Percentiles rank a stretch among this genome's conserved stretches.
Conservation (phyloP, 179 eudicot genomes). For the Silene coronaria region DNA sequence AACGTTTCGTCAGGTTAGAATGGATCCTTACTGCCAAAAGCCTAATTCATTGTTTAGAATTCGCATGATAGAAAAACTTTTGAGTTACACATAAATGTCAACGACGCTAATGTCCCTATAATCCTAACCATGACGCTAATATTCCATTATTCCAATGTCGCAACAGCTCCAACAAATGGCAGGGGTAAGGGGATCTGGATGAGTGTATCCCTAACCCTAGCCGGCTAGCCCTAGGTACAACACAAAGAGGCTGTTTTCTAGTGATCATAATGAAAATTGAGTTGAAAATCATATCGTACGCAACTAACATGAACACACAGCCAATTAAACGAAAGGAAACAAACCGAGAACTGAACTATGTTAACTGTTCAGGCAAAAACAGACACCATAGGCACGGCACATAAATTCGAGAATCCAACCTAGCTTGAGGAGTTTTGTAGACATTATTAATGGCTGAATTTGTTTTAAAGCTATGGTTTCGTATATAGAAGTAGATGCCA, state of each 20-base stretch:
- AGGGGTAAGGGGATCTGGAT: neutral
- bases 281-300: too few relatives aligned
- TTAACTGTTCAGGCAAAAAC: neutral
- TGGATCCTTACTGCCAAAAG: neutral
- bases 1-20: neutral
- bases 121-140: too few relatives aligned
- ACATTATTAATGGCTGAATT: neutral
- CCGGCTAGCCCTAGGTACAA: neutral
- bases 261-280: too few relatives aligned
- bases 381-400: neutral
- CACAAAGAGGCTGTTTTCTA: neutral
- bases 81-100: neutral
- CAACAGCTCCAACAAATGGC: neutral
- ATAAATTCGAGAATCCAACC: neutral
- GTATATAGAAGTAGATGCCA: too few relatives aligned
- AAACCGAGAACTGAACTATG: neutral
- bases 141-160: neutral
- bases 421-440: neutral
- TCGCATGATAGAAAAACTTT: too few relatives aligned
- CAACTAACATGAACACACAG: neutral
- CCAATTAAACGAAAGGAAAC: neutral
- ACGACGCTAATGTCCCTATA: too few relatives aligned
- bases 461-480: neutral
- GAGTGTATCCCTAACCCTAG: neutral
- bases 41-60: neutral